Conservation (phyloP, 2,329 filamentous ascomycete genomes). For the Nemania sp. region DNA sequence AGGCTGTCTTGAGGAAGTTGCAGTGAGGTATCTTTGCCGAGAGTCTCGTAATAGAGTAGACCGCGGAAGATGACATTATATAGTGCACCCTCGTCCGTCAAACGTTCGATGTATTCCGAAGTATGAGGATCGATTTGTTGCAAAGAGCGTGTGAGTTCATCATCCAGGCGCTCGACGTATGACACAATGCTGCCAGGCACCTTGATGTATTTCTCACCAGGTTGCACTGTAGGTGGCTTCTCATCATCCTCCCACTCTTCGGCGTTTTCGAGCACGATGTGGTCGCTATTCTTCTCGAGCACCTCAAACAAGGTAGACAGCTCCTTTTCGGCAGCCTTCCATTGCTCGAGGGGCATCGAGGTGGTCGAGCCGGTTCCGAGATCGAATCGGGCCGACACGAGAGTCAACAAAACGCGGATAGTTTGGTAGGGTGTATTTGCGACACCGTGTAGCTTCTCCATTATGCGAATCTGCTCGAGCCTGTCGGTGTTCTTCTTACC, state of each 20-base stretch:
- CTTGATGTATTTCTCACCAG: constrained; percentile 81
- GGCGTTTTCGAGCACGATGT: constrained; percentile 85
- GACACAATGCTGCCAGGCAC: constrained; percentile 93
- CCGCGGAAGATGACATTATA: constrained; percentile 92
- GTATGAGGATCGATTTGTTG: constrained; percentile 98
- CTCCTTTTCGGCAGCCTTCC: constrained; percentile 92
- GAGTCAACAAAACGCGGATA: constrained; percentile 86
- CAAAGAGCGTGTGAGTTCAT: constrained; percentile 95
- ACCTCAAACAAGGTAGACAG: constrained; percentile 75
- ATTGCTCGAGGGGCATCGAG: constrained; percentile 94
- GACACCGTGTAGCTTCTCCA: constrained; percentile 95
- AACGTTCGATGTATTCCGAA: constrained; percentile 94
- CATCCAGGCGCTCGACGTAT: constrained; percentile 91
- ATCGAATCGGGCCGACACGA: constrained; percentile 94
- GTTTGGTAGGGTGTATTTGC: constrained; percentile 89
- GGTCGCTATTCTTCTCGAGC: constrained; percentile 77
- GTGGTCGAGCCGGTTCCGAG: constrained; percentile 74
- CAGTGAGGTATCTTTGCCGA: constrained; percentile 70
- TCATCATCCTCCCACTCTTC: constrained; percentile 99
- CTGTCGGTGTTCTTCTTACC: constrained; percentile 99
- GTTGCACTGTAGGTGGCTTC: constrained; percentile 75
- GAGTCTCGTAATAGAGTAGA: constrained; percentile 82
- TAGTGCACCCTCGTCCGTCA: constrained; percentile 85
- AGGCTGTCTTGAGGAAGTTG: constrained; percentile 81
- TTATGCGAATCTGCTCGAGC: constrained; percentile 89